Base-by-base conservation (phyloP, 495 filamentous ascomycete genomes). In the Eremomyces bilateralis region DNA sequence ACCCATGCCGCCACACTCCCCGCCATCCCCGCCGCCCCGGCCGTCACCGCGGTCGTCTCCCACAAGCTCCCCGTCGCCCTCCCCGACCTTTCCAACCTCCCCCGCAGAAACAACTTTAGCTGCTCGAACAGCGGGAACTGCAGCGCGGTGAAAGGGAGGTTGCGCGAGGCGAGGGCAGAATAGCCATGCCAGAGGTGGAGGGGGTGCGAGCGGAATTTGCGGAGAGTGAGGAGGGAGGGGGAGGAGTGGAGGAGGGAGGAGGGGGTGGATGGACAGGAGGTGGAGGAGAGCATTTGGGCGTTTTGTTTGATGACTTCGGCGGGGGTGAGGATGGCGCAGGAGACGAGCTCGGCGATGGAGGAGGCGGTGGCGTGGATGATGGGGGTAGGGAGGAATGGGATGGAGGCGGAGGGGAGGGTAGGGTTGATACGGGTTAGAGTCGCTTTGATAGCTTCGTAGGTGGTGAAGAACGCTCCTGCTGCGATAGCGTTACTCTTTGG, bases 291-390 rank as follows among this genome's bases (percentile, higher is more conserved):
- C 57, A 90, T 74, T 52, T 94, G 84, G 2, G 83, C 80, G 53
- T 92, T 91, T 43, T 92, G 83, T 56, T 94, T 94, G 24, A 92
- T 61, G 5, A 91, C 80, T 50, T 94, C 83, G 24, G 82, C 77
- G 0, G 84, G 84, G 0, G 83, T 85, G 27, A 92, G 65, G 33
- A 94, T 76, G 19, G 74, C 56, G 48, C 84, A 92, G 3, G 80
- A 80, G 2, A 81, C 76, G 36, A 79, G 63, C 49, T 92, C 83
- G 0, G 68, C 83, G 17, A 64, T 51, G 3, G 68, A 71, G 11
- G 80, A 88, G 18, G 83, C 74, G 21, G 69, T 47, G 28, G 71
- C 62, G 45, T 90, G 72, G 34, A 77, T 61, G 8, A 76, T 29
- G 0, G 81, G 70, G 29, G 59, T 56, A 4, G 78, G 75, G 8